A percentile compares a stretch with the other conserved stretches of the same genome.
These are phyloP conservation scores for Venturia aucupariae DNA, from an alignment of 2,329 filamentous ascomycete genomes.

Conservation along the genomic window DNA sequence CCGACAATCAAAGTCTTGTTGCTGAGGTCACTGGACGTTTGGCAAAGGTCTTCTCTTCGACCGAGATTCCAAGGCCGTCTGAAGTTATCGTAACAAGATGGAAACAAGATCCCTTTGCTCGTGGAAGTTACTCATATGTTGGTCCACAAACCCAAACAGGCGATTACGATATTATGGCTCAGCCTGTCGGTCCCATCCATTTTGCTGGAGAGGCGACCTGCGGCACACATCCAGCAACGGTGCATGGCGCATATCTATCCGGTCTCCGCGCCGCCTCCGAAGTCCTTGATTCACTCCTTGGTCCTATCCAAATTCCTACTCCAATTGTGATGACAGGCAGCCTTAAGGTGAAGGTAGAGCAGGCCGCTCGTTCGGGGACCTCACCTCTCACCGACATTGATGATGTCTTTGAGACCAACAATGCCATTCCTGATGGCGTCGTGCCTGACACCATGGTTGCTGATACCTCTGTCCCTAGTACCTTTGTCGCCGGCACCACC, in stretches of 20 bases:
- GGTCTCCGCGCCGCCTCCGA: conserved; percentile 84
- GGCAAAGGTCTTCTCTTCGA: conserved; percentile 58
- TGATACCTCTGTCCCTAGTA: background rate
- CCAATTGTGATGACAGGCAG: conserved; percentile 59
- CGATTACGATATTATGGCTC: conserved; percentile 89
- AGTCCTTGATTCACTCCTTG: conserved; percentile 69
- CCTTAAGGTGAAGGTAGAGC: conserved; percentile 4
- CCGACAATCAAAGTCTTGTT: conserved; percentile 66
- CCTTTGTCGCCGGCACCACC: background rate
- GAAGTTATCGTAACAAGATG: conserved; percentile 89
- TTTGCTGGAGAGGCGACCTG: conserved; percentile 97
- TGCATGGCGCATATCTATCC: conserved; percentile 92
- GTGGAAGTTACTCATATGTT: conserved; percentile 91
- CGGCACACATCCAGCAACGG: conserved; percentile 89
- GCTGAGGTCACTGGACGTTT: conserved; percentile 72
- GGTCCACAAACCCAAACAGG: conserved; percentile 71
- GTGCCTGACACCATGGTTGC: background rate
- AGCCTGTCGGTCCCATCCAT: conserved; percentile 73
- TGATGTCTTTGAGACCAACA: background rate
- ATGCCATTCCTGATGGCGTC: background rate
- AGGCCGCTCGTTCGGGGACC: background rate
- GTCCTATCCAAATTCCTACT: conserved; percentile 66
- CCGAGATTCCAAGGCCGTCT: conserved; percentile 61
- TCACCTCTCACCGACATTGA: background rate
- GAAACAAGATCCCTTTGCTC: conserved; percentile 83